phyloP scores from a whole-genome alignment of 2,329 filamentous ascomycete species.

The Aphanoascus verrucosus region DNA sequence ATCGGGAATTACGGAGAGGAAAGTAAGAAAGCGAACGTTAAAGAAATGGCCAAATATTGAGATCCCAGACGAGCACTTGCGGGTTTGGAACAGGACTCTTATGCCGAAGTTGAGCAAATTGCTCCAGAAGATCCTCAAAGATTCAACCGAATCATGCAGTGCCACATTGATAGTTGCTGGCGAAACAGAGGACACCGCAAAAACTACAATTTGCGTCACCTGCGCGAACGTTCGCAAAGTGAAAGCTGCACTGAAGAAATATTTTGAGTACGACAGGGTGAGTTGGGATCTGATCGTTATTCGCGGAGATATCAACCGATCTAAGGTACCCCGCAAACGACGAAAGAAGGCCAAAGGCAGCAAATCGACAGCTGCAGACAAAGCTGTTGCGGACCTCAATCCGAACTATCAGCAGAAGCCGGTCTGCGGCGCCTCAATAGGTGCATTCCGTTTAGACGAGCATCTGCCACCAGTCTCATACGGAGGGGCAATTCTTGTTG shows the following conservation, averaged over 20 bases:
- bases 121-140: slow-evolving; percentile 47
- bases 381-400: slow-evolving; percentile 42
- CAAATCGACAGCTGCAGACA: slow-evolving; percentile 21
- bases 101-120: slow-evolving; percentile 49
- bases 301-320: slow-evolving; percentile 47
- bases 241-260: slow-evolving; percentile 46
- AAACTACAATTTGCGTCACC: slow-evolving; percentile 53
- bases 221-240: slow-evolving; percentile 51
- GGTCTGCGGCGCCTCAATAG: slow-evolving; percentile 80
- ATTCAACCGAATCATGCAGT: slow-evolving; percentile 50
- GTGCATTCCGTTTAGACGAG: slow-evolving; percentile 72
- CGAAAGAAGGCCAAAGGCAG: slow-evolving; percentile 29
- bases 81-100: slow-evolving; percentile 49
- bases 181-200: slow-evolving; percentile 45
- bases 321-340: slow-evolving; percentile 40
- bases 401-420: slow-evolving; percentile 68
- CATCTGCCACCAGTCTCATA: slow-evolving; percentile 87
- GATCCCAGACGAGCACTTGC: slow-evolving; percentile 45
- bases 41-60: slow-evolving; percentile 41
- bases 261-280: slow-evolving; percentile 46
- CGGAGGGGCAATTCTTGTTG: slow-evolving; percentile 74
- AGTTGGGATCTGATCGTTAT: slow-evolving; percentile 52
- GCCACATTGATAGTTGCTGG: slow-evolving; percentile 52
- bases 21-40: slow-evolving; percentile 31
- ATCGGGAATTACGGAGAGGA: slow-evolving; percentile 22